A percentile compares a stretch with the other conserved stretches of the same genome.
Conservation (phyloP, 83 land plant genomes). For the Diphasiastrum complanatum region DNA sequence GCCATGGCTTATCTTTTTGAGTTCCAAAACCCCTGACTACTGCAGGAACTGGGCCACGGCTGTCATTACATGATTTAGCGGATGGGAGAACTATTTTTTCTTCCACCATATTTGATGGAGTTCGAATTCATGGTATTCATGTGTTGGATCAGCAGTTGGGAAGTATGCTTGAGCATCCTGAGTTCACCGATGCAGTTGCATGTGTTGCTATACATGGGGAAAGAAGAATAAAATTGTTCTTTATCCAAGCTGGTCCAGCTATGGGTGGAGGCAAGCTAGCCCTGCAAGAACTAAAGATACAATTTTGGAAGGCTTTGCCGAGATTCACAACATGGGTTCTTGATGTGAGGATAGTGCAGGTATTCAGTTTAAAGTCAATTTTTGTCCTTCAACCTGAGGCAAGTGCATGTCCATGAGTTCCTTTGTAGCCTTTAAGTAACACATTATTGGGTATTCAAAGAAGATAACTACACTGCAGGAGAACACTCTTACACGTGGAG, state of each 20-base stretch:
- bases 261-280: not conserved
- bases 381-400: not conserved
- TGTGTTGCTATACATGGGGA: conserved; percentile 32
- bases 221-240: conserved; percentile 26
- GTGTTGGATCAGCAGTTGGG: not conserved
- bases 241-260: not conserved
- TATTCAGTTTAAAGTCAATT: not conserved
- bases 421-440: not conserved
- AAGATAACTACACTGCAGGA: not conserved
- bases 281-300: not conserved
- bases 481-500: not conserved
- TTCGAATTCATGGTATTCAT: conserved; percentile 33
- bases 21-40: too few species aligned
- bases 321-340: conserved; percentile 29
- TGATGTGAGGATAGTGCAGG: conserved; percentile 33
- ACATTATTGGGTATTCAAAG: not conserved
- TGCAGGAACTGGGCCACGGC: conserved; percentile 37
- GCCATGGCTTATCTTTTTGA: too few species aligned
- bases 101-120: conserved; percentile 25
- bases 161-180: not conserved
- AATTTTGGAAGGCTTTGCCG: conserved; percentile 16
- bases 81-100: conserved; percentile 21
- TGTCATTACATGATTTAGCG: conserved; percentile 23
- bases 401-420: not conserved
- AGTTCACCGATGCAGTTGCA: not conserved